Conservation (phyloP, 179 eudicot genomes). For the Vitellaria paradoxa region DNA sequence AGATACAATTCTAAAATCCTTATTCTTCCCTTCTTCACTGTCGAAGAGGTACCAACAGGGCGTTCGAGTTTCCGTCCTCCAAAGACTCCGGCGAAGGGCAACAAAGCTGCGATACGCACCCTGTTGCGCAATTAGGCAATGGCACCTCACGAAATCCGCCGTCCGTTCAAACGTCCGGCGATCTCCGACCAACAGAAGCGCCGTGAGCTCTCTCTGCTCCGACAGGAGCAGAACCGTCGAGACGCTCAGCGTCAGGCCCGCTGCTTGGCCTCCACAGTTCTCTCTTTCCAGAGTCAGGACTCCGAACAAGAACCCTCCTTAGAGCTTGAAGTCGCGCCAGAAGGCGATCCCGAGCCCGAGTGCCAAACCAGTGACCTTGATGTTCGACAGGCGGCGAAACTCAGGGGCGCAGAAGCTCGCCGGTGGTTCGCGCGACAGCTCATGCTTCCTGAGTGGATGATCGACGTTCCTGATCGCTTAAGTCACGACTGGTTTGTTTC, state of each 20-base stretch:
- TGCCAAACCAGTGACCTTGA: slow-evolving; percentile 35
- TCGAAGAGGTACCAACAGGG: too few species aligned
- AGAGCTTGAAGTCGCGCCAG: slow-evolving; percentile 18
- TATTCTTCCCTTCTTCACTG: too few species aligned
- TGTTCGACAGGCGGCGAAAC: slow-evolving; percentile 60
- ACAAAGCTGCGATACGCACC: neutral
- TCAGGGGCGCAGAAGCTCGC: slow-evolving; percentile 65
- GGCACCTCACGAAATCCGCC: slow-evolving; percentile 83
- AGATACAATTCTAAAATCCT: too few species aligned
- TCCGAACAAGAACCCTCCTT: slow-evolving; percentile 18
- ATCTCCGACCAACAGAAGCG: slow-evolving; percentile 93
- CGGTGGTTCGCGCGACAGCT: slow-evolving; percentile 87
- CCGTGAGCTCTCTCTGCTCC: slow-evolving; percentile 73
- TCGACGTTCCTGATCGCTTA: slow-evolving; percentile 71
- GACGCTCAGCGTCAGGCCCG: slow-evolving; percentile 91
- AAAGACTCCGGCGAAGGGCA: neutral
- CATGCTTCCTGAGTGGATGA: slow-evolving; percentile 99
- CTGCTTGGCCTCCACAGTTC: slow-evolving; percentile 60
- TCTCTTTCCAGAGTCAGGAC: slow-evolving; percentile 44
- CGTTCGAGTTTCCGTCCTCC: too few species aligned
- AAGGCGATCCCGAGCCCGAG: slow-evolving; percentile 24
- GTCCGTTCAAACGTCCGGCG: slow-evolving; percentile 78
- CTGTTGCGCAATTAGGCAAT: slow-evolving; percentile 23
- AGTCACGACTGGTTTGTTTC: slow-evolving; percentile 55
- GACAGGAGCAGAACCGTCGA: slow-evolving; percentile 72